These are phyloP conservation scores for Pyrus pyrifolia DNA, from an alignment of 306 rosid species.

Conservation along the genomic window DNA sequence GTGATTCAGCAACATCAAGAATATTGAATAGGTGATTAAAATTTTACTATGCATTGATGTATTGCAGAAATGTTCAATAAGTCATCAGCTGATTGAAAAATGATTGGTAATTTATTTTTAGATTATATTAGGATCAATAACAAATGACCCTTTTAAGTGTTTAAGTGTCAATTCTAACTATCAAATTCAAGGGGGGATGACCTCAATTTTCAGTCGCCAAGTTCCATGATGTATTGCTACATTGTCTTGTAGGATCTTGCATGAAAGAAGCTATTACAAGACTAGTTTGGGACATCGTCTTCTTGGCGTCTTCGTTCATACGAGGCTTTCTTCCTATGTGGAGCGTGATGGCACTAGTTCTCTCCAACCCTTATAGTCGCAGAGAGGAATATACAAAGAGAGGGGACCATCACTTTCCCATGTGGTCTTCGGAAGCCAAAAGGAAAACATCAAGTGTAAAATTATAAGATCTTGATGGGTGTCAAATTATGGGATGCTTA, in stretches of 20 bases:
- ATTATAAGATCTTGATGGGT: slow-evolving; percentile 18
- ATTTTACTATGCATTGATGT: too few species aligned
- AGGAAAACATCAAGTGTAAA: slow-evolving; percentile 14
- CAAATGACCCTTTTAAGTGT: too few species aligned
- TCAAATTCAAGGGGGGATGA: neutral
- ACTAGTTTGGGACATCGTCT: neutral
- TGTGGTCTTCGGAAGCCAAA: slow-evolving; percentile 26
- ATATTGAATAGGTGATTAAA: too few species aligned
- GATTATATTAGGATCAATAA: neutral
- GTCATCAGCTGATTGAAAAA: neutral
- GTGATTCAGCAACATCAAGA: accelerated
- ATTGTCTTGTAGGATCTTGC: neutral
- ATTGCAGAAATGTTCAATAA: too few species aligned
- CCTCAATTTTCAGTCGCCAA: neutral
- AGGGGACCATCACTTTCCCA: slow-evolving; percentile 33
- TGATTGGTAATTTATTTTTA: neutral
- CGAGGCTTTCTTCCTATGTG: too few species aligned
- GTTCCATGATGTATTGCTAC: neutral
- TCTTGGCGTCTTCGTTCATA: neutral
- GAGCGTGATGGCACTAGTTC: slow-evolving; percentile 22
- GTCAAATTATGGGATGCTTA: slow-evolving; percentile 30
- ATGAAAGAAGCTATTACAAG: neutral
- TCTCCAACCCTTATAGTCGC: slow-evolving; percentile 47
- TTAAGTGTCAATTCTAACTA: too few species aligned
- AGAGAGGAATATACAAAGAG: slow-evolving; percentile 24